A percentile compares a stretch with the other conserved stretches of the same genome.
phyloP scores from a whole-genome alignment of 257 asterid genomes.

The Scutellaria minor region DNA sequence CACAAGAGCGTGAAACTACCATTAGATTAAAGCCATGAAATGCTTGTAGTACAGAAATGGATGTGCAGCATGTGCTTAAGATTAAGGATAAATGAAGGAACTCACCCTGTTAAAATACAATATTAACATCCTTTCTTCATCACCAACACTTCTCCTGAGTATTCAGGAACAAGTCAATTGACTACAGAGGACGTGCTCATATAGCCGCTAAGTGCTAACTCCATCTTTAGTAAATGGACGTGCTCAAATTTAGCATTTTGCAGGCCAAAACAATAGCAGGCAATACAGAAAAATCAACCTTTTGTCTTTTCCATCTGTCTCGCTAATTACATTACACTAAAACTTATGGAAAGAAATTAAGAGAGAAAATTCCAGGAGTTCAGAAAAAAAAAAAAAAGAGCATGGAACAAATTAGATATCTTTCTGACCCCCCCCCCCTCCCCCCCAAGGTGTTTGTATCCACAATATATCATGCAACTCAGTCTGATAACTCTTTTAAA shows the following conservation, averaged over 20 bases:
- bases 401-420: not conserved
- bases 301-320: not conserved
- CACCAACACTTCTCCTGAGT: constrained; percentile 83
- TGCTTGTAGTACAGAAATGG: not conserved
- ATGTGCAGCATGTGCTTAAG: not conserved
- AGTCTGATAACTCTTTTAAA: not conserved
- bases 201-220: not conserved
- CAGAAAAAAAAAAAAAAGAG: not conserved
- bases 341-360: not conserved
- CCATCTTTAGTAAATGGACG: constrained; percentile 13
- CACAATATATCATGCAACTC: not conserved
- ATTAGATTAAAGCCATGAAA: constrained; percentile 27
- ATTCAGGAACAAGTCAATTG: constrained; percentile 29
- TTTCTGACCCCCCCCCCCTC: not conserved
- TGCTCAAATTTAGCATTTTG: not conserved
- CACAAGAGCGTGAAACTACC: constrained; percentile 21
- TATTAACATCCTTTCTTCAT: constrained; percentile 88
- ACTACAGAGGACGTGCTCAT: not conserved
- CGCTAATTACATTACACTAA: not conserved
- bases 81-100: constrained; percentile 25
- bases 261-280: not conserved
- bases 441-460: not conserved
- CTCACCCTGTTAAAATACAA: constrained; percentile 88
- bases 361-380: not conserved
- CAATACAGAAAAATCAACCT: not conserved